Base-by-base conservation (phyloP, 176 grass and related monocot species). In the Eremochloa ophiuroides region DNA sequence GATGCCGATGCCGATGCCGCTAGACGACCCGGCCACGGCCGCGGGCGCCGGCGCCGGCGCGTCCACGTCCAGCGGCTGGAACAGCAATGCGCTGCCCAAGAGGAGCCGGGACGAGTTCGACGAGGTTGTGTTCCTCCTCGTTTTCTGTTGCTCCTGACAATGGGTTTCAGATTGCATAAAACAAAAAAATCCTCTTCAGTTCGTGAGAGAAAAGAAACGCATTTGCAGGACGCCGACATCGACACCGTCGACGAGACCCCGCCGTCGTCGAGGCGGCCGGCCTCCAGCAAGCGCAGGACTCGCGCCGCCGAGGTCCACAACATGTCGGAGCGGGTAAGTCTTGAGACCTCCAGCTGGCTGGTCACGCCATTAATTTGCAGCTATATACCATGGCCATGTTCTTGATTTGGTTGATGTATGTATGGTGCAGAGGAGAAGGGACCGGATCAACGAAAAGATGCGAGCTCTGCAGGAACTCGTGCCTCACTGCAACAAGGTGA, bases 401-500 rank as follows among this genome's bases (percentile, higher is more conserved):
- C 39, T 65, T 87, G 41, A 68, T 76, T 77, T 46, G 35, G 28
- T 33, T 84, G 4, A 6, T 25, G 30, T 26, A n/a, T 40, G n/a
- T n/a, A 70, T 80, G 15, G 12, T 66, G 63, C 74, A 95, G 90
- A 95, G 88, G 89, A 91, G 96, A 91, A 89, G 96, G 67, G 93
- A 95, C 44, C 71, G 91, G 58, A 95, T 99, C 82, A 99, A 99
- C 34, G 96, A 99, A n/a, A 98, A 93, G 86, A 90, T 99, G 87
- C 80, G 77, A 37, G 84, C 93, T 62, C 80, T 99, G 82, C 93
- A 99, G 88, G 93, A 95, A 80, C 85, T 99, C 1, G 88, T 99
- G 41, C 96, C 96, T 37, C 93, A 99, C 78, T 95, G 90, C 84
- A 95, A 90, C 80, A 93, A 93, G 84, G 95, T 94, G 56, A 73